phyloP scores from a whole-genome alignment of 805 yeast species.

The Wickerhamiella australiensis region DNA sequence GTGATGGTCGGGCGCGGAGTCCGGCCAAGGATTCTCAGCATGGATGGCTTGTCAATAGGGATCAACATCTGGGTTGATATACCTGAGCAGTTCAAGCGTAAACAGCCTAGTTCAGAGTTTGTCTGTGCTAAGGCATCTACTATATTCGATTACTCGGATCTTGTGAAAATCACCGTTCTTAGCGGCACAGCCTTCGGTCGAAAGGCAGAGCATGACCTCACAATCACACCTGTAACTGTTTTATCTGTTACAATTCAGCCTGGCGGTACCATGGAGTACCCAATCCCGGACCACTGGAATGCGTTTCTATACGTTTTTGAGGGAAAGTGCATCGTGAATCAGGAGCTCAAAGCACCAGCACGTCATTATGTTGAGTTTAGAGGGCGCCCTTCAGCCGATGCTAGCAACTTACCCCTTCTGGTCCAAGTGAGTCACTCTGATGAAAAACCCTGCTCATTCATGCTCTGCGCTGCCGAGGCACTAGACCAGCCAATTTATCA shows the following conservation, averaged over 20 bases:
- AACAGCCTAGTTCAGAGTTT: constrained; percentile 16
- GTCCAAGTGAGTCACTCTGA: constrained; percentile 8
- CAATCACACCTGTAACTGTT: constrained; percentile 17
- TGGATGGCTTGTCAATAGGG: constrained; percentile 14
- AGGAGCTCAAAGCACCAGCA: constrained; percentile 4
- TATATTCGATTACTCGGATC: constrained; percentile 10
- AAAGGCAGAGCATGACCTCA: constrained; percentile 17
- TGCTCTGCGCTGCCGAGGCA: constrained; percentile 20
- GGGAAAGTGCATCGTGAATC: constrained; percentile 20
- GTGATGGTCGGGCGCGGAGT: constrained; percentile 22
- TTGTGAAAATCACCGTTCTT: constrained; percentile 14
- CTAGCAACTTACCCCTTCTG: constrained; percentile 1
- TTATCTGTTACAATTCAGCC: constrained; percentile 16
- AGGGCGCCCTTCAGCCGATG: background rate
- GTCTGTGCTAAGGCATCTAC: constrained; percentile 14
- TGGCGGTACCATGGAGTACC: constrained; percentile 13
- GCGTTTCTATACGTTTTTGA: constrained; percentile 24
- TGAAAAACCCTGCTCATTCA: background rate
- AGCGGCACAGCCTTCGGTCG: constrained; percentile 18
- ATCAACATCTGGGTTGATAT: constrained; percentile 19
- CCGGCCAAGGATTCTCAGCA: background rate
- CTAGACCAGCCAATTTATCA: constrained; percentile 22
- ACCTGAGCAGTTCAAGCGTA: constrained; percentile 21
- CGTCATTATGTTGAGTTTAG: constrained; percentile 19
- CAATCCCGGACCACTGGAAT: constrained; percentile 24